Evolutionary conservation across 345 rosid species (phyloP).

Genomic region (Syzygium jambos): DNA sequence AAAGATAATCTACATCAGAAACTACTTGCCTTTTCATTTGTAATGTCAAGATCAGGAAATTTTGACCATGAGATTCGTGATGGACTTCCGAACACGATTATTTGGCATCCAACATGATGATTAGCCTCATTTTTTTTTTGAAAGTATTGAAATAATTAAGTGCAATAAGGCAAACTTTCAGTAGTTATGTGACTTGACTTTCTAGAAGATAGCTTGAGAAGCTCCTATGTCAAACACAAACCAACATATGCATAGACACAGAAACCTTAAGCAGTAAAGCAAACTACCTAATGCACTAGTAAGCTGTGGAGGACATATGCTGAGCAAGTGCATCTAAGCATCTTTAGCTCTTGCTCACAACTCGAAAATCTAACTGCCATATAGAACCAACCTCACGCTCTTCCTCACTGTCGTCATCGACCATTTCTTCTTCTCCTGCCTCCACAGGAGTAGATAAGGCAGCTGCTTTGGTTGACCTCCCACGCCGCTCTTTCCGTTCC

Average conservation of each 20-base stretch:
- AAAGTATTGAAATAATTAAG: not conserved
- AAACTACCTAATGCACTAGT: not conserved
- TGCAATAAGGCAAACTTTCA: not conserved
- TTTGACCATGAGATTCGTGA: not conserved
- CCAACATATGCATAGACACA: not conserved
- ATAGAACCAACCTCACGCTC: constrained; percentile 75
- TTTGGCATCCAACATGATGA: not conserved
- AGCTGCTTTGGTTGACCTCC: constrained; percentile 68
- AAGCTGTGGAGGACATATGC: not conserved
- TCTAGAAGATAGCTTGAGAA: not conserved
- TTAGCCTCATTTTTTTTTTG: not conserved
- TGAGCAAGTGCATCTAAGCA: not conserved
- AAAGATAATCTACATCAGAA: not conserved
- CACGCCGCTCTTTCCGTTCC: constrained; percentile 79
- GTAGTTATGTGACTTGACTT: not conserved
- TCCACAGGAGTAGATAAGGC: constrained; percentile 77
- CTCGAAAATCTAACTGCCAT: not conserved
- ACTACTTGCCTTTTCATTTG: not conserved
- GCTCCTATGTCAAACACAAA: not conserved
- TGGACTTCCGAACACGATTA: not conserved
- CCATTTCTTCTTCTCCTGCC: constrained; percentile 71
- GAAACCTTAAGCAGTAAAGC: not conserved
- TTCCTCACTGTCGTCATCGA: constrained; percentile 95
- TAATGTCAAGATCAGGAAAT: not conserved
- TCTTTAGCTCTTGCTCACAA: not conserved